A percentile compares a stretch with the other conserved stretches of the same genome.
phyloP scores from a whole-genome alignment of 2,329 filamentous ascomycete species.

The Stromatinia cepivora region DNA sequence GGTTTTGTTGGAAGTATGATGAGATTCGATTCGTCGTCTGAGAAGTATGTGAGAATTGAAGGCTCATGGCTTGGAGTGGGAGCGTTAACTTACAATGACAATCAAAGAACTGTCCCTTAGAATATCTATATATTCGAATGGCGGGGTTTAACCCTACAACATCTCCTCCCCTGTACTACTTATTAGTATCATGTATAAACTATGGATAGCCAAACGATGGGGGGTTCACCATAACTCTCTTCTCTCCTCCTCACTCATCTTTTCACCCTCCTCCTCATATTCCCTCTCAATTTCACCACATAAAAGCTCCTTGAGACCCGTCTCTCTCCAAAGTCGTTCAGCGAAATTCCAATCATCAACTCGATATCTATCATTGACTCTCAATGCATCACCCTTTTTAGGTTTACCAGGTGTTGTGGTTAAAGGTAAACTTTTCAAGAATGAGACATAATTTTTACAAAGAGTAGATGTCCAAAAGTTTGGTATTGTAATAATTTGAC shows the following conservation, averaged over 20 bases:
- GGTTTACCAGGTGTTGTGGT: conserved; percentile 64
- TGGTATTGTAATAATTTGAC: conserved; percentile 63
- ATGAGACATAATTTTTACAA: conserved; percentile 64
- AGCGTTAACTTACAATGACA: conserved; percentile 76
- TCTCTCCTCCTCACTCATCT: conserved; percentile 35
- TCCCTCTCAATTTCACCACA: conserved; percentile 32
- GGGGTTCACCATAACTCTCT: conserved; percentile 37
- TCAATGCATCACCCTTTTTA: conserved; percentile 66
- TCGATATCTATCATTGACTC: conserved; percentile 89
- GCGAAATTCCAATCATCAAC: conserved; percentile 76
- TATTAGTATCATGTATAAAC: neutral
- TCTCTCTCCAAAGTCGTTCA: conserved; percentile 71
- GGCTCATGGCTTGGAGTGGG: conserved; percentile 8
- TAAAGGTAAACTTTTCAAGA: conserved; percentile 59
- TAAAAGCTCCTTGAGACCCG: conserved; percentile 62
- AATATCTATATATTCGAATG: conserved; percentile 86
- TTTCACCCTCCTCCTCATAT: conserved; percentile 33
- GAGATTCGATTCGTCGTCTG: conserved; percentile 85
- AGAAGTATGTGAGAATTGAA: neutral
- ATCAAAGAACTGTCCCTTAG: conserved; percentile 84
- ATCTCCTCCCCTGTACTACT: conserved; percentile 69
- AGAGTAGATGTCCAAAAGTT: conserved; percentile 62
- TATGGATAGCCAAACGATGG: neutral
- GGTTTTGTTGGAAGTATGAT: conserved; percentile 56
- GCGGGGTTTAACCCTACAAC: conserved; percentile 84